A percentile compares a stretch with the other conserved stretches of the same genome.
Evolutionary conservation across 352 stramenopile species (phyloP).

Genomic region (Globisporangium nagaii): DNA sequence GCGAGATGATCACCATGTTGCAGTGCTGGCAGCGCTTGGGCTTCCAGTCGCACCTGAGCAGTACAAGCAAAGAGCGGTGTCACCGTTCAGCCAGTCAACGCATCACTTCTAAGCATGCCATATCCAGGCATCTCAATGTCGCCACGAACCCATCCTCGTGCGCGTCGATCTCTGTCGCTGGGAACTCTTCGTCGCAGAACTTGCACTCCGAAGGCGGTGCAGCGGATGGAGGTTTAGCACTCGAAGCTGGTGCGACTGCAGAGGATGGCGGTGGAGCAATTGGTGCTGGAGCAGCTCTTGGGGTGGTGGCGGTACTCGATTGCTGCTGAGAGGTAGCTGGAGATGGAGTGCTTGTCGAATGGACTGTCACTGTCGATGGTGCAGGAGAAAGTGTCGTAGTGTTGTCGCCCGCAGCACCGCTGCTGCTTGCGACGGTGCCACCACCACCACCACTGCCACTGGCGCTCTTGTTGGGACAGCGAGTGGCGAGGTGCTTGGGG

Average conservation of each 20-base stretch:
- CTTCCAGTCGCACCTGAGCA: constrained; percentile 65
- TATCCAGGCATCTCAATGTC: not conserved
- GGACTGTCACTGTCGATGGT: not conserved
- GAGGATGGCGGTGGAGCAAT: not conserved
- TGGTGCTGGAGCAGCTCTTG: constrained; percentile 1
- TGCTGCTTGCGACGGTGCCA: not conserved
- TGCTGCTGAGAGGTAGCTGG: not conserved
- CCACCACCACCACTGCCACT: not conserved
- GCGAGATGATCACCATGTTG: constrained; percentile 79
- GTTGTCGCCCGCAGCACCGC: too few species aligned
- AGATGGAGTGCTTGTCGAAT: not conserved
- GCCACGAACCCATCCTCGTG: constrained; percentile 52
- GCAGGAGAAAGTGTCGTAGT: not conserved
- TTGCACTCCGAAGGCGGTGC: constrained; percentile 42
- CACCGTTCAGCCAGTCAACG: too few species aligned
- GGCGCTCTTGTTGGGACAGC: constrained; percentile 41
- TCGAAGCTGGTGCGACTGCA: not conserved
- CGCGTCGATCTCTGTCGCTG: constrained; percentile 34
- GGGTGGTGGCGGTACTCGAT: not conserved
- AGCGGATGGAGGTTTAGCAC: not conserved
- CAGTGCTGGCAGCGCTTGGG: constrained; percentile 73
- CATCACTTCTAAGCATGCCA: too few species aligned
- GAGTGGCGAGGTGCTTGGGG: constrained; percentile 65
- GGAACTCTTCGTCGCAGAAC: constrained; percentile 76
- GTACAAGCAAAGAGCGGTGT: not conserved